Percentiles rank a stretch among this genome's conserved stretches.
phyloP scores from a whole-genome alignment of 768 basidiomycete species.

The Tulasnella sp. region DNA sequence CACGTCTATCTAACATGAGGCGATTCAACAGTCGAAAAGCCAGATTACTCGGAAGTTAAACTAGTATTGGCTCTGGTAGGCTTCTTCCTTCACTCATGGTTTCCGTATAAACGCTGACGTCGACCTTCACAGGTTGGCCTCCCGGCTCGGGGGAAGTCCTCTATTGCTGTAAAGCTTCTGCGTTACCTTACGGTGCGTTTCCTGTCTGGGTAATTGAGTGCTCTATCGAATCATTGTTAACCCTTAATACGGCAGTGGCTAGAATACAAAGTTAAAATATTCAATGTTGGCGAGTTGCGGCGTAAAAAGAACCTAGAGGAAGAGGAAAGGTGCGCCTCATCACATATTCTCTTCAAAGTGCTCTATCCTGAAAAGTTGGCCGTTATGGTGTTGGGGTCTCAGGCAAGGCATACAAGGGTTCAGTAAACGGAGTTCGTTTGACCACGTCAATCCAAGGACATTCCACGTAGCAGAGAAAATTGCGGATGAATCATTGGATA shows the following conservation, averaged over 20 bases:
- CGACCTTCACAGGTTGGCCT: slow-evolving; percentile 67
- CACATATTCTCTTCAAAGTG: background rate
- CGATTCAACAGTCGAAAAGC: slow-evolving; percentile 67
- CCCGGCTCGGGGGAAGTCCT: slow-evolving; percentile 95
- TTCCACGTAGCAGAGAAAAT: slow-evolving; percentile 69
- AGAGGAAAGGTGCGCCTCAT: slow-evolving; percentile 51
- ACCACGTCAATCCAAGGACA: slow-evolving; percentile 72
- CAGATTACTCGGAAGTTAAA: slow-evolving; percentile 97
- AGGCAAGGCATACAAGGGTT: slow-evolving; percentile 82
- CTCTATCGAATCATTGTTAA: background rate
- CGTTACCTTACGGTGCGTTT: slow-evolving; percentile 77
- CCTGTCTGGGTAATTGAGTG: background rate
- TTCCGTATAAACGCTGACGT: background rate
- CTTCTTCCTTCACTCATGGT: background rate
- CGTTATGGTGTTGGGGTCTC: background rate
- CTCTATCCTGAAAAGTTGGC: background rate
- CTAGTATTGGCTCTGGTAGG: slow-evolving; percentile 94
- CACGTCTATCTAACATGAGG: background rate
- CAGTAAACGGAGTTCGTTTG: slow-evolving; percentile 86
- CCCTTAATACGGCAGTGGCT: slow-evolving; percentile 65
- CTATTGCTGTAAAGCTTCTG: slow-evolving; percentile 95
- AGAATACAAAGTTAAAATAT: slow-evolving; percentile 95
- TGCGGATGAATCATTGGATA: slow-evolving; percentile 87
- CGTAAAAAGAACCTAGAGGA: slow-evolving; percentile 68
- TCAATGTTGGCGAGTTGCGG: slow-evolving; percentile 94